Evolutionary conservation across 768 basidiomycete species (phyloP).

Genomic region (Boletus patriciae): DNA sequence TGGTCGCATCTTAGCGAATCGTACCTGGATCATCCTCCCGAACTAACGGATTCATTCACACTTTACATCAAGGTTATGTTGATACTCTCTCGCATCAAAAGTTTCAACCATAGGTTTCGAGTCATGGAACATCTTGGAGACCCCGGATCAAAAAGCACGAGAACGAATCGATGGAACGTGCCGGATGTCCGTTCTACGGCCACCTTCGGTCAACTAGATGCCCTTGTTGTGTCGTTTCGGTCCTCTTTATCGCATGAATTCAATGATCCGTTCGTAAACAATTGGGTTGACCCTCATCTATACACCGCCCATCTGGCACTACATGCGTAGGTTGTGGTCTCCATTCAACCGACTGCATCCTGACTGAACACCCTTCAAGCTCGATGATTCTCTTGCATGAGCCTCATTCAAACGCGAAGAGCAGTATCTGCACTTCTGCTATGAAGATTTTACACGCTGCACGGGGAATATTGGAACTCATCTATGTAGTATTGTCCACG

Average conservation of each 20-base stretch:
- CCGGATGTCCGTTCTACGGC: conserved; percentile 60
- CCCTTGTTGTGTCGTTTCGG: conserved; percentile 54
- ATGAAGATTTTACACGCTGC: conserved; percentile 67
- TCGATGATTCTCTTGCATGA: conserved; percentile 73
- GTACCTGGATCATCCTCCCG: conserved; percentile 58
- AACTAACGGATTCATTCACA: conserved; percentile 68
- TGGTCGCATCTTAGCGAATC: conserved; percentile 65
- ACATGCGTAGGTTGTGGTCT: conserved; percentile 31
- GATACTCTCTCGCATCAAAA: conserved; percentile 59
- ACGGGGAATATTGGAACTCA: conserved; percentile 62
- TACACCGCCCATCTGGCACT: conserved; percentile 39
- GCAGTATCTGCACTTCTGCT: conserved; percentile 63
- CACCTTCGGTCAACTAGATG: conserved; percentile 65
- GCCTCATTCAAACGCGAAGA: conserved; percentile 64
- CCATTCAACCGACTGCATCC: conserved; percentile 39
- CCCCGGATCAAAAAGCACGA: conserved; percentile 28
- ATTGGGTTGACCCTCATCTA: conserved; percentile 60
- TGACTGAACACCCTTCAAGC: conserved; percentile 36
- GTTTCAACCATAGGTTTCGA: conserved; percentile 67
- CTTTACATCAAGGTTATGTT: conserved; percentile 70
- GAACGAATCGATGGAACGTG: conserved; percentile 38
- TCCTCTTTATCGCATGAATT: conserved; percentile 58
- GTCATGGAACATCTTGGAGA: conserved; percentile 62
- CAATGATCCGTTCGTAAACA: conserved; percentile 50
- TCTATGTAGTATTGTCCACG: conserved; percentile 66